Evolutionary conservation across 2,329 filamentous ascomycete species (phyloP).

Genomic region (Metarhizium album): DNA sequence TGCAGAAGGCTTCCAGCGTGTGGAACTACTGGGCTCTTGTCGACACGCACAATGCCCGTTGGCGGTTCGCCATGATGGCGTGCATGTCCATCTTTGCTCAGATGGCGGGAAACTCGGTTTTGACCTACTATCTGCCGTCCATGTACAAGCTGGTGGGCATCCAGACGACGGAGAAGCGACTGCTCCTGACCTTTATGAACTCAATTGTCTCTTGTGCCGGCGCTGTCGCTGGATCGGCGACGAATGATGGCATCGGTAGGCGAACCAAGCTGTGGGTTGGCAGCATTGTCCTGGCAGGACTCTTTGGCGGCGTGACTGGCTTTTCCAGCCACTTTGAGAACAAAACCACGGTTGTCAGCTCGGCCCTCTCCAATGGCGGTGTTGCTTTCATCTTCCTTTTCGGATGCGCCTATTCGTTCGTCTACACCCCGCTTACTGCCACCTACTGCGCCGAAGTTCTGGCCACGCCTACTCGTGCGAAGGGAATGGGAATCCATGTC

Average conservation of each 20-base stretch:
- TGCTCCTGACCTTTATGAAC: constrained; percentile 31
- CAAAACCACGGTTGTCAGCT: constrained; percentile 21
- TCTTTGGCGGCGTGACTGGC: constrained; percentile 37
- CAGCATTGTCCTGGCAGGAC: constrained; percentile 33
- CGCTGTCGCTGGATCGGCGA: constrained; percentile 24
- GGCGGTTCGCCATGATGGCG: constrained; percentile 40
- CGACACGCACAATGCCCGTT: constrained; percentile 34
- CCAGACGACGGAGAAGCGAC: constrained; percentile 37
- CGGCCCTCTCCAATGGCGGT: constrained; percentile 29
- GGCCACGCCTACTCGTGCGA: constrained; percentile 21
- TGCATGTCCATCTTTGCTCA: constrained; percentile 45
- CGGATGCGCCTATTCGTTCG: constrained; percentile 39
- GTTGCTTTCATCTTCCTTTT: constrained; percentile 44
- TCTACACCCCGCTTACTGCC: constrained; percentile 35
- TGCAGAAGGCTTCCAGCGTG: constrained; percentile 29
- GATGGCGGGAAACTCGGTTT: constrained; percentile 38
- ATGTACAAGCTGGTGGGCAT: constrained; percentile 42
- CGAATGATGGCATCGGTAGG: constrained; percentile 19
- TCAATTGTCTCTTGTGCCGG: constrained; percentile 28
- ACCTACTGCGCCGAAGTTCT: constrained; percentile 26
- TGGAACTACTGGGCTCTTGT: constrained; percentile 45
- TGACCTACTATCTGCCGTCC: constrained; percentile 44
- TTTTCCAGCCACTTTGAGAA: constrained; percentile 29
- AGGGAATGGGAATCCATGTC: constrained; percentile 22
- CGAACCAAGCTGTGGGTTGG: constrained; percentile 38